Base-by-base conservation (phyloP, 2,329 filamentous ascomycete genomes). In the Ustilaginoidea virens region DNA sequence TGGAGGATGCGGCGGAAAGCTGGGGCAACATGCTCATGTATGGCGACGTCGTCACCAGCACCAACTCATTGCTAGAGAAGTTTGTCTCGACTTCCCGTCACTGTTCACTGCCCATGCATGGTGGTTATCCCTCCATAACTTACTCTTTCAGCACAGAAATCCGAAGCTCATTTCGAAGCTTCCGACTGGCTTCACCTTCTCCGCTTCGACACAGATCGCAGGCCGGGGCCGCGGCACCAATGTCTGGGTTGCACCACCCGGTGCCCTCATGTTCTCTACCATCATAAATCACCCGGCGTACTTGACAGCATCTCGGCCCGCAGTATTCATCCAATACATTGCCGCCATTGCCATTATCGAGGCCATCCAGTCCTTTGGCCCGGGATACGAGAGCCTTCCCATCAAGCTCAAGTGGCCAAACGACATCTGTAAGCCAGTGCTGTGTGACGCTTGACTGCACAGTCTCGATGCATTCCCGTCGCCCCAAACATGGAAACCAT, bases 391-490 rank as follows among this genome's bases (percentile, higher is more conserved):
- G 5, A 61, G 71, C 0, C 52, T 96, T 4, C 80, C 81, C 1
- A 66, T 98, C 23, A 85, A 80, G 48, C 57, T 98, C 18, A 98
- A 98, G 52, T 98, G 90, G 90, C 90, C 90, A 8, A 98, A 98
- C 44, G 90, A 98, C 47, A 81, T 98, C 31, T 87, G 73, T 75
- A 53, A 51, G 64, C n/a, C n/a, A n/a, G n/a, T n/a, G n/a, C n/a
- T n/a, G n/a, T n/a, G n/a, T n/a, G n/a, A n/a, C n/a, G n/a, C n/a
- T n/a, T n/a, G n/a, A n/a, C n/a, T n/a, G n/a, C n/a, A n/a, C n/a
- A n/a, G n/a, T n/a, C n/a, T n/a, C n/a, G n/a, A n/a, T n/a, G n/a
- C n/a, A n/a, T n/a, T n/a, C n/a, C n/a, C n/a, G n/a, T n/a, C n/a
- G n/a, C n/a, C n/a, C n/a, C n/a, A n/a, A n/a, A n/a, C n/a, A n/a